These are phyloP conservation scores for Ophiostoma piceae DNA, from an alignment of 2,329 filamentous ascomycete species.

Conservation along the genomic window DNA sequence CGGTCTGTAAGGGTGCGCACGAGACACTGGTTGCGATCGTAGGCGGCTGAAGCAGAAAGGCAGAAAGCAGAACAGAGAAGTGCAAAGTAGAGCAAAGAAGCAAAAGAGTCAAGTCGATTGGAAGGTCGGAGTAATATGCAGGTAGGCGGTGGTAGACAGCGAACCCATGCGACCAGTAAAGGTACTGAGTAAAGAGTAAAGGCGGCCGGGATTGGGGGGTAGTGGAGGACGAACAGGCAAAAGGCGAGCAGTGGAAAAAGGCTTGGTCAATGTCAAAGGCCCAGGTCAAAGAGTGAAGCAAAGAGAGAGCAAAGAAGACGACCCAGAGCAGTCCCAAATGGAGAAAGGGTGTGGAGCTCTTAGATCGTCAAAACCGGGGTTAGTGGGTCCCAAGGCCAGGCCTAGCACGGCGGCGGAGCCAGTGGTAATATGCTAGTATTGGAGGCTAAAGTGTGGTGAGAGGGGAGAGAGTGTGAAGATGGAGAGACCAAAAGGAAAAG, in stretches of 20 bases:
- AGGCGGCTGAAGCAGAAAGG: not conserved
- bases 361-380: constrained; percentile 22
- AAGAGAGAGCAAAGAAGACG: too few relatives aligned
- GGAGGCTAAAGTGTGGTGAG: not conserved
- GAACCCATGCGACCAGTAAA: not conserved
- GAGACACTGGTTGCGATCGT: not conserved
- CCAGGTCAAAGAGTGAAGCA: constrained; percentile 6
- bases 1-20: not conserved
- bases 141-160: not conserved
- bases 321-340: not conserved
- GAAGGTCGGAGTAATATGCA: not conserved
- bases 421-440: constrained; percentile 3
- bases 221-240: not conserved
- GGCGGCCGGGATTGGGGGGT: not conserved
- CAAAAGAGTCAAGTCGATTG: not conserved
- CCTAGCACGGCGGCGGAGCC: not conserved
- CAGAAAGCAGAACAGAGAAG: not conserved
- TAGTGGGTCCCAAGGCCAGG: not conserved
- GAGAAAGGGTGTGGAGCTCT: constrained; percentile 20
- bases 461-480: not conserved
- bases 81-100: not conserved
- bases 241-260: not conserved
- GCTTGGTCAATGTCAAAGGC: not conserved
- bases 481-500: not conserved
- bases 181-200: not conserved